Conservation (phyloP, 2,329 filamentous ascomycete genomes). For the Tricladium varicosporioides region DNA sequence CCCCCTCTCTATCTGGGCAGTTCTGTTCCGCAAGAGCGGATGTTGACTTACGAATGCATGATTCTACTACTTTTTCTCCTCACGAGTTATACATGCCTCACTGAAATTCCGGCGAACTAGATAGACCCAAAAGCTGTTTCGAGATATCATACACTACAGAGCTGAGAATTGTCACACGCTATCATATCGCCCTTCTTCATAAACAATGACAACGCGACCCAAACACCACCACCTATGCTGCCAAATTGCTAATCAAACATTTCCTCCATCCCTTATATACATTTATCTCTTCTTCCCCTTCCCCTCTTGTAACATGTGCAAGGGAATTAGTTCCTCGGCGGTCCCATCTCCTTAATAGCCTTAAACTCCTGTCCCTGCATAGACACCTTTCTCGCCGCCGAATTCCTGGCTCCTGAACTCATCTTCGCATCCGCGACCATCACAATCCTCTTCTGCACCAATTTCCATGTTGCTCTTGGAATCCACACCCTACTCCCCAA, state of each 20-base stretch:
- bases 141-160: neutral
- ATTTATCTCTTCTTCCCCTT: neutral
- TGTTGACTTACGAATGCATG: no score
- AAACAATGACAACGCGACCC: neutral
- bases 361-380: conserved; percentile 1
- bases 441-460: conserved; percentile 46
- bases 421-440: conserved; percentile 14
- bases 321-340: neutral
- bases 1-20: no score
- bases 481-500: conserved; percentile 76
- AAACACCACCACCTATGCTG: no score
- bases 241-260: no score
- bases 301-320: neutral
- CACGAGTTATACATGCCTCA: no score
- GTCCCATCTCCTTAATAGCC: conserved; percentile 1
- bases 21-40: no score
- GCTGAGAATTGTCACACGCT: conserved; percentile 1
- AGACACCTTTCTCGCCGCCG: neutral
- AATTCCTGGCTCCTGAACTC: neutral
- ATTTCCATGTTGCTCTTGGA: conserved; percentile 60
- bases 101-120: no score
- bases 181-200: neutral
- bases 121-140: neutral
- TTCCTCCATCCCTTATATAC: neutral
- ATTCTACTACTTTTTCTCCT: no score